Conservation (phyloP, 257 asterid genomes). For the Linaria vulgaris region DNA sequence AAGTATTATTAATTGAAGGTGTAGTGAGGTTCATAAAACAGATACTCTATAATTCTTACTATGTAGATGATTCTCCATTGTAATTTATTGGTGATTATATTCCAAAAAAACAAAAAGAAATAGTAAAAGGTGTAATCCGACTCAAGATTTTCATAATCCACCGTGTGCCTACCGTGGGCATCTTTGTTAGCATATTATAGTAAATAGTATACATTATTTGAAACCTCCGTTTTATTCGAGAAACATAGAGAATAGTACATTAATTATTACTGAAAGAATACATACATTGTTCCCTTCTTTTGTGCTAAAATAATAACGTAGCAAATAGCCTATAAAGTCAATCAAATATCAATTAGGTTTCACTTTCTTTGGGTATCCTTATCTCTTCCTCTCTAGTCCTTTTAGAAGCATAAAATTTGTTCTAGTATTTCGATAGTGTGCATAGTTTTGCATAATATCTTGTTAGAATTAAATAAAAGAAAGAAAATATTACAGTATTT, state of each 20-base stretch:
- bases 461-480: neutral
- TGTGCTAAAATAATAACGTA: neutral
- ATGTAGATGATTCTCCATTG: too few species aligned
- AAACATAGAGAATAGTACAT: conserved; percentile 17
- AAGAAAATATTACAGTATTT: too few species aligned
- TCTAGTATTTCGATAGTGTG: conserved; percentile 36
- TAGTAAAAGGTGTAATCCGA: conserved; percentile 27
- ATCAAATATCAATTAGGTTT: conserved; percentile 35
- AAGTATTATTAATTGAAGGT: too few species aligned
- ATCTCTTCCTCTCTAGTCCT: conserved; percentile 36
- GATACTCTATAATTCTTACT: too few species aligned
- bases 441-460: conserved; percentile 30
- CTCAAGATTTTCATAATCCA: conserved; percentile 27
- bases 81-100: too few species aligned
- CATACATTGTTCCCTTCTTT: neutral
- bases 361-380: conserved; percentile 33
- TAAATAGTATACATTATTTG: conserved; percentile 10
- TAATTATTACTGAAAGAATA: neutral
- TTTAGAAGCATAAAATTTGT: conserved; percentile 32
- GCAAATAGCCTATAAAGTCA: conserved; percentile 11
- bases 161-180: conserved; percentile 38
- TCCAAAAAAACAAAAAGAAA: neutral
- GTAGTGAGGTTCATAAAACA: too few species aligned
- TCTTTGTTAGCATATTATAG: conserved; percentile 16
- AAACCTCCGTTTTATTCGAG: conserved; percentile 19